Evolutionary conservation across 768 basidiomycete genomes (phyloP).

Genomic region (Chalciporus chontae): DNA sequence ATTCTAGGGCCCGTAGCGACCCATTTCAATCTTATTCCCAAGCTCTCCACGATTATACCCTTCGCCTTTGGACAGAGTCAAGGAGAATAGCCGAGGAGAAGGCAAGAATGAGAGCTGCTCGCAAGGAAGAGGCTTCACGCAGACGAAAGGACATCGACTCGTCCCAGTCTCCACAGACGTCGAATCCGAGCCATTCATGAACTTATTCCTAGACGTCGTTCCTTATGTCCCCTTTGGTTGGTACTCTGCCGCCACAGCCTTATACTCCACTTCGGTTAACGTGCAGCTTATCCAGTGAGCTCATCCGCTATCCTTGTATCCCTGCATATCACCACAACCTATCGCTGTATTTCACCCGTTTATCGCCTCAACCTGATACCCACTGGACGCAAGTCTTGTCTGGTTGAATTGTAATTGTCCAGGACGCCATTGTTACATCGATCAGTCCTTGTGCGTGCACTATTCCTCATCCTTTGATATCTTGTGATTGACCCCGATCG

Average conservation of each 20-base stretch:
- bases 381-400: background rate
- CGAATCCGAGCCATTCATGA: constrained; percentile 14
- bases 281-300: constrained; percentile 12
- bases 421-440: constrained; percentile 3
- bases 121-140: constrained; percentile 26
- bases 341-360: constrained; percentile 14
- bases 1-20: constrained; percentile 15
- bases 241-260: constrained; percentile 14
- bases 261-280: constrained; percentile 11
- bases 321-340: constrained; percentile 13
- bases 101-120: constrained; percentile 30
- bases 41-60: constrained; percentile 64
- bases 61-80: constrained; percentile 65
- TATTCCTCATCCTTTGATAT: background rate
- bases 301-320: constrained; percentile 11
- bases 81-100: constrained; percentile 55
- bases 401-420: background rate
- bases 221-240: constrained; percentile 8
- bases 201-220: constrained; percentile 2
- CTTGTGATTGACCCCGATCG: background rate
- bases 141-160: constrained; percentile 22
- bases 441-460: constrained; percentile 16
- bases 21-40: constrained; percentile 57
- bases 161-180: constrained; percentile 1
- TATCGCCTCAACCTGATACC: constrained; percentile 3